These are phyloP conservation scores for Blastocystis sp. DNA, from an alignment of 352 stramenopile species.

Conservation along the genomic window DNA sequence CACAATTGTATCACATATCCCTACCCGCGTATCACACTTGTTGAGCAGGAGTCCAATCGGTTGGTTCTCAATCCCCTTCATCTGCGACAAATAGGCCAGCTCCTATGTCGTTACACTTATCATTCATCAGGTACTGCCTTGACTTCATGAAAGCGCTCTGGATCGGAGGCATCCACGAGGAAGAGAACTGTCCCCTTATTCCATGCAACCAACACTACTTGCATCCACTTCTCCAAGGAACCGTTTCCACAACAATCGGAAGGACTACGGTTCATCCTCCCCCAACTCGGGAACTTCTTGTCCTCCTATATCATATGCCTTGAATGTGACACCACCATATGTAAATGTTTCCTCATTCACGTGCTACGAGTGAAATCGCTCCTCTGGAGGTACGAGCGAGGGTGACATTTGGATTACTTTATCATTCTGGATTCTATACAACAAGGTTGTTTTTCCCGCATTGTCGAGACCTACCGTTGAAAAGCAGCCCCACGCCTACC, in stretches of 20 bases:
- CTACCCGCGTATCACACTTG: constrained; percentile 22
- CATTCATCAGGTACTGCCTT: constrained; percentile 1
- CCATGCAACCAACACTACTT: background rate
- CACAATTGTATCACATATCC: background rate
- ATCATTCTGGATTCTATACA: constrained; percentile 26
- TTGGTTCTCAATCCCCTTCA: background rate
- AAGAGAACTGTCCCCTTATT: constrained; percentile 31
- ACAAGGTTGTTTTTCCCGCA: constrained; percentile 10
- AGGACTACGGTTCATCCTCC: background rate
- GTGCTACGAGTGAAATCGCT: background rate
- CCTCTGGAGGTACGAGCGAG: background rate
- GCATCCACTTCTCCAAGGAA: constrained; percentile 25
- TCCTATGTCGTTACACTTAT: constrained; percentile 3
- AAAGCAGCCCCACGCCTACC: background rate
- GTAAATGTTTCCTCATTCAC: constrained; percentile 56
- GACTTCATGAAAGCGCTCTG: constrained; percentile 21
- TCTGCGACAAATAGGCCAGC: background rate
- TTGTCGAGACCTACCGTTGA: background rate
- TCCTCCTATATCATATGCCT: constrained; percentile 42
- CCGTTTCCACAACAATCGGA: constrained; percentile 44
- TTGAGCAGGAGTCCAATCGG: constrained; percentile 49
- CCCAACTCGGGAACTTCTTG: background rate
- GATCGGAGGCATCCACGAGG: constrained; percentile 40
- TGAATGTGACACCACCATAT: constrained; percentile 17
- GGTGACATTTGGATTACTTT: constrained; percentile 58